A percentile compares a stretch with the other conserved stretches of the same genome.
Conservation (phyloP, 2,329 filamentous ascomycete genomes). For the Raffaelea arxii region DNA sequence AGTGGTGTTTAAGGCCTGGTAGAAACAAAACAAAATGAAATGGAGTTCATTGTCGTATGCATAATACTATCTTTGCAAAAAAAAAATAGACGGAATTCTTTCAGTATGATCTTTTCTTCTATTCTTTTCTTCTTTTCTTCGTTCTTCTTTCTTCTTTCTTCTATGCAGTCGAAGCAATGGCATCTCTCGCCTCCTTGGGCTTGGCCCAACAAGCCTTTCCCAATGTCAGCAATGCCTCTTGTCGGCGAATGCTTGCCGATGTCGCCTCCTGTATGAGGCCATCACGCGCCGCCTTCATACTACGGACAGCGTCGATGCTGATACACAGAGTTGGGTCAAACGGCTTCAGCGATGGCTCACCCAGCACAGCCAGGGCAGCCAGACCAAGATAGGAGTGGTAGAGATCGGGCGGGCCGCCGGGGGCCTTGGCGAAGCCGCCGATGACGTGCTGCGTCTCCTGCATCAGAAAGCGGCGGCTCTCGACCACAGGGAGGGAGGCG, state of each 20-base stretch:
- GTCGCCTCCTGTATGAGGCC: conserved; percentile 19
- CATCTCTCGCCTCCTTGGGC: background rate
- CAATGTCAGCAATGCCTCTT: conserved; percentile 2
- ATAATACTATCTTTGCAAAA: no score
- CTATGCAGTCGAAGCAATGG: background rate
- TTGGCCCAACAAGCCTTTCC: conserved; percentile 4
- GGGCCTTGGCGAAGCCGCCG: conserved; percentile 69
- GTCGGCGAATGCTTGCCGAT: background rate
- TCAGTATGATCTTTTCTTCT: background rate
- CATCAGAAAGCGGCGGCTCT: conserved; percentile 69
- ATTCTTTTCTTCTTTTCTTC: background rate
- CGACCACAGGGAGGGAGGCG: conserved; percentile 40
- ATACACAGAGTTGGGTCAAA: conserved; percentile 72
- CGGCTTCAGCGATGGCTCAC: conserved; percentile 56
- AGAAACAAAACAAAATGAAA: no score
- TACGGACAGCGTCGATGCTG: conserved; percentile 46
- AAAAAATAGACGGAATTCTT: no score
- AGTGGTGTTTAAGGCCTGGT: no score
- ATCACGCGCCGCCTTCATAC: conserved; percentile 36
- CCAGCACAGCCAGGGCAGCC: conserved; percentile 65
- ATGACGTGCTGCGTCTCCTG: conserved; percentile 80
- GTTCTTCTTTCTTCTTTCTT: background rate
- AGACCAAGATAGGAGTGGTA: conserved; percentile 87
- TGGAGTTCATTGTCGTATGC: no score
- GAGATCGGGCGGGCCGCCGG: conserved; percentile 61